Conservation (phyloP, 148 eudicot species). For the Euryodendron excelsum region DNA sequence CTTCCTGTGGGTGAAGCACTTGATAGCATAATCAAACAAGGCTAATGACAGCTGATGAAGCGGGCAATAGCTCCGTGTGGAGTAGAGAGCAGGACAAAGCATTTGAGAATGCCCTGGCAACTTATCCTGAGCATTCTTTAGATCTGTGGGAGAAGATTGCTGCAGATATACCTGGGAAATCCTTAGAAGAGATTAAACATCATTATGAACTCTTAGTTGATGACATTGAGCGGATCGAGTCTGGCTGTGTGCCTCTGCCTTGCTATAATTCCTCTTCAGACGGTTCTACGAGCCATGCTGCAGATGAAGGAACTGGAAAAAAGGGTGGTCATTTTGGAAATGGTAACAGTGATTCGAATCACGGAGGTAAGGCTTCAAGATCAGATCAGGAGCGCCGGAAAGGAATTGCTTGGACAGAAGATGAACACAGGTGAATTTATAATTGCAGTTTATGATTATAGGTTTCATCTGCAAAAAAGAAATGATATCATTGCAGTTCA, state of each 20-base stretch:
- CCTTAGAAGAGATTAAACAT: slow-evolving; percentile 64
- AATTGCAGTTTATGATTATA: slow-evolving; percentile 5
- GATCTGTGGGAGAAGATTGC: slow-evolving; percentile 88
- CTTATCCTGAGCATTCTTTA: slow-evolving; percentile 49
- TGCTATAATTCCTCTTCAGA: slow-evolving; percentile 55
- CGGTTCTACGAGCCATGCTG: slow-evolving; percentile 43
- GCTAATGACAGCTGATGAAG: slow-evolving; percentile 55
- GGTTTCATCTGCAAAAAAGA: not conserved
- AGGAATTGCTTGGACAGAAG: slow-evolving; percentile 98
- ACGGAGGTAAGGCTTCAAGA: slow-evolving; percentile 59
- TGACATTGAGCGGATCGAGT: slow-evolving; percentile 67
- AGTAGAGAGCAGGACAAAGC: slow-evolving; percentile 83
- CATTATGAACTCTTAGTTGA: slow-evolving; percentile 78
- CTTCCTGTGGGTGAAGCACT: slow-evolving; percentile 18
- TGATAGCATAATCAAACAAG: slow-evolving; percentile 20
- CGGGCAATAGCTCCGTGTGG: slow-evolving; percentile 47
- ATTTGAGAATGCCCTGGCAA: slow-evolving; percentile 81
- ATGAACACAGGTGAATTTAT: slow-evolving; percentile 77
- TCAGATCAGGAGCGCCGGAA: slow-evolving; percentile 93
- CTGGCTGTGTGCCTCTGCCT: slow-evolving; percentile 78
- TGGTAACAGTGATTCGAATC: slow-evolving; percentile 50
- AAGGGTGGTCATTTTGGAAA: slow-evolving; percentile 52
- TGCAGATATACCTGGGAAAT: slow-evolving; percentile 68
- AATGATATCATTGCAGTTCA: not conserved
- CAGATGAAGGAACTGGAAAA: slow-evolving; percentile 53